Evolutionary conservation across 345 rosid species (phyloP).

Genomic region (Syzygium grande): DNA sequence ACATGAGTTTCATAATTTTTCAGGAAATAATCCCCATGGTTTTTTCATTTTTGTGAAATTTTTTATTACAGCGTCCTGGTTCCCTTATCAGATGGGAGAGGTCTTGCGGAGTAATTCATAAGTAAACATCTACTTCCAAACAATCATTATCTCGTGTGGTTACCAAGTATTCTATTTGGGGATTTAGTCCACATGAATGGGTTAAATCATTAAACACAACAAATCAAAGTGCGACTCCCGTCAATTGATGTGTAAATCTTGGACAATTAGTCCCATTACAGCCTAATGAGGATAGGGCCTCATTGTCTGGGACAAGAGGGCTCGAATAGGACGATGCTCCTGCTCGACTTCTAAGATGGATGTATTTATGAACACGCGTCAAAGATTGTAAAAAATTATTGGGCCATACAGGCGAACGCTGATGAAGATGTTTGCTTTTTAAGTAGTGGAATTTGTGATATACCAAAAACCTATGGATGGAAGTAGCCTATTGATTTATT

Average conservation of each 20-base stretch:
- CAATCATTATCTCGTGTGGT: not conserved
- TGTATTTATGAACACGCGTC: too few relatives aligned
- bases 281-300: not conserved
- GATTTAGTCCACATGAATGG: not conserved
- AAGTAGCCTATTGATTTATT: not conserved
- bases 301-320: not conserved
- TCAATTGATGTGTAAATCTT: not conserved
- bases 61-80: not conserved
- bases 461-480: not conserved
- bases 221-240: not conserved
- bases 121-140: not conserved
- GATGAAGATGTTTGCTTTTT: not conserved
- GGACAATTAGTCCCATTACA: not conserved
- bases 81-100: not conserved
- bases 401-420: not conserved
- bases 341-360: not conserved
- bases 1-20: not conserved
- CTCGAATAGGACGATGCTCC: not conserved
- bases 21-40: fast-evolving
- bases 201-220: not conserved
- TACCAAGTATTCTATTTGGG: not conserved
- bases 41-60: not conserved
- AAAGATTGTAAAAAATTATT: not conserved
- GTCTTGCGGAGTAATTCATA: not conserved
- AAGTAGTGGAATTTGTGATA: not conserved